These are phyloP conservation scores for Stagonosporopsis rhizophila DNA, from an alignment of 2,329 filamentous ascomycete genomes.

Conservation along the genomic window DNA sequence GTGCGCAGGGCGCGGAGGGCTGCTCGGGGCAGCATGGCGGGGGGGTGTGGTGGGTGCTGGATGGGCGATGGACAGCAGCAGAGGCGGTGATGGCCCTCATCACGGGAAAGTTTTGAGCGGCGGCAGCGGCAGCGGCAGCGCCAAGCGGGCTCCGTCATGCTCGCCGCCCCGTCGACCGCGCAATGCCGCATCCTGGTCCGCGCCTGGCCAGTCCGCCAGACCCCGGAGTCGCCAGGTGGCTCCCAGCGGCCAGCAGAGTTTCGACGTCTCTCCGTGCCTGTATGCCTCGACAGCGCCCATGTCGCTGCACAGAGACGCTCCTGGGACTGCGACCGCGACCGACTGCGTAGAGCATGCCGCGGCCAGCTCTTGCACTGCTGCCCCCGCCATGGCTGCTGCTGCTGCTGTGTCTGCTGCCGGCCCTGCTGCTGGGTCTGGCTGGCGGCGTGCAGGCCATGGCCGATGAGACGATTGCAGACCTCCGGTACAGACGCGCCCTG, in stretches of 20 bases:
- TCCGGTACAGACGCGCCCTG: constrained; percentile 40
- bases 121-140: no score
- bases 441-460: constrained; percentile 53
- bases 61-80: not conserved
- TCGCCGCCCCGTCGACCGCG: no score
- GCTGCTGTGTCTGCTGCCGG: constrained; percentile 4
- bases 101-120: constrained; percentile 1
- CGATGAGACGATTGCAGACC: constrained; percentile 49
- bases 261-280: no score
- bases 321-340: constrained; percentile 46
- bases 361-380: no score
- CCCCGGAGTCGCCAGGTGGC: no score
- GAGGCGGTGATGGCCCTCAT: no score
- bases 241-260: no score
- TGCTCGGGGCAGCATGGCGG: constrained; percentile 46
- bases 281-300: constrained; percentile 27
- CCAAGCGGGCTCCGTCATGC: constrained; percentile 1
- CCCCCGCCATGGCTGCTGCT: constrained; percentile 13
- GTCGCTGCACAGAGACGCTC: constrained; percentile 37
- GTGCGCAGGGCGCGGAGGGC: constrained; percentile 44
- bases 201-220: not conserved
- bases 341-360: constrained; percentile 22
- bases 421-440: constrained; percentile 35
- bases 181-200: no score
- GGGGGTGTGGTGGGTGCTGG: not conserved